Conservation (phyloP, 2,329 filamentous ascomycete genomes). For the Aspergillus sojae region DNA sequence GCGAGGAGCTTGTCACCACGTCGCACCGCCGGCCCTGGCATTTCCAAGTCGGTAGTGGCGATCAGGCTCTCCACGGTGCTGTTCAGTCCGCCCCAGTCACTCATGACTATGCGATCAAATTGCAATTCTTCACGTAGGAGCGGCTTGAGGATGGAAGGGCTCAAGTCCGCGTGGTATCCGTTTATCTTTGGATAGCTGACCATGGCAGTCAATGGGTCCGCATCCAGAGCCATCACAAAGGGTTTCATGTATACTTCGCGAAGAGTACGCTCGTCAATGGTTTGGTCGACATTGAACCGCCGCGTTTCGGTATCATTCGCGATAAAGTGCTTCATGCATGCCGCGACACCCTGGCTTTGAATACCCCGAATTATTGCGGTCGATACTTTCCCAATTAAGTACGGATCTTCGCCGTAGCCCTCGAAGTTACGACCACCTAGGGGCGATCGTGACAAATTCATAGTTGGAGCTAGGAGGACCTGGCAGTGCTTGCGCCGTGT, state of each 20-base stretch:
- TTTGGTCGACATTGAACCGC: conserved; percentile 8
- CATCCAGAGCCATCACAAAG: conserved; percentile 14
- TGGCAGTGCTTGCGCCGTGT: background rate
- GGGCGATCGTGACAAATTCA: conserved; percentile 9
- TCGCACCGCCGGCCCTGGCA: conserved; percentile 8
- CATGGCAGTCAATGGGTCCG: conserved; percentile 17
- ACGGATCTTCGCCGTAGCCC: conserved; percentile 20
- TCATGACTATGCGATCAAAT: conserved; percentile 14
- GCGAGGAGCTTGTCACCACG: background rate
- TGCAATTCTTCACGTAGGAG: conserved; percentile 8
- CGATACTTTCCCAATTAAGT: conserved; percentile 13
- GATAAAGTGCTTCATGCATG: conserved; percentile 22
- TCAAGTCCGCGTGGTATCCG: conserved; percentile 5
- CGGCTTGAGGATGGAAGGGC: background rate
- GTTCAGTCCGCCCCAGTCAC: conserved; percentile 15
- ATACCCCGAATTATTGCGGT: conserved; percentile 7
- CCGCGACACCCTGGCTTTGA: conserved; percentile 12
- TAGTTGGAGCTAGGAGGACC: conserved; percentile 9
- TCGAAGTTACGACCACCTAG: conserved; percentile 24
- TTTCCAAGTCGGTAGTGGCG: conserved; percentile 9
- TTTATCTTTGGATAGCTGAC: conserved; percentile 21
- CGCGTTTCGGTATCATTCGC: conserved; percentile 17
- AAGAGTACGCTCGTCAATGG: conserved; percentile 12
- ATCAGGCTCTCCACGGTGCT: conserved; percentile 1
- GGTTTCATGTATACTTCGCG: conserved; percentile 24